Evolutionary conservation across 2,329 filamentous ascomycete genomes (phyloP), one percentile per base, ranked within the genome.

Genomic region (Exophiala xenobiotica): DNA sequence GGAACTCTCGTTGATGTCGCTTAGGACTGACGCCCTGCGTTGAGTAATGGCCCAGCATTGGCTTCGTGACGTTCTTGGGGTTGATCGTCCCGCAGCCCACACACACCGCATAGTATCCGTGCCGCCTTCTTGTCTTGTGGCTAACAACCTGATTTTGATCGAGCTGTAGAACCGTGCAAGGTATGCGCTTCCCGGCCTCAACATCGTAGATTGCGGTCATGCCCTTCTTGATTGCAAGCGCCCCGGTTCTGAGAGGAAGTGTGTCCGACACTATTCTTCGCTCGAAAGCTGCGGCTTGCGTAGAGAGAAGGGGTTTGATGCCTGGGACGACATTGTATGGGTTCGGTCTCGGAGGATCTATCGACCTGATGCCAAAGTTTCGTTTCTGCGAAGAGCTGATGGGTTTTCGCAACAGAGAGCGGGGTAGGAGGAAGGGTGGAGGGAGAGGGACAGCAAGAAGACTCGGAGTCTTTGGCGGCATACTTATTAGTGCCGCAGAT

Each of bases 41-140:
- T 54, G 92, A 88, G 72, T 87, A 97, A 74, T 96, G 93, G 0
- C 93, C 93, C 53, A 96, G 75, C 76, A 88, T 74, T 2, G 93
- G 87, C 64, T 87, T 82, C n/a, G 85, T 86, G 35, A 93, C 82
- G 68, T 95, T 96, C 56, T 76, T 78, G 19, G 87, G 74, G 54
- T 86, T 81, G 67, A 86, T 87, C 67, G 81, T 80, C 3, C 93
- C 93, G 41, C 81, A 76, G 16, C 93, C 93, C 38, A 99, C 74
- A 73, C 96, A 91, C 11, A 97, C 90, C 12, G 92, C 93, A 78
- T 82, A 96, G 75, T 99, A 99, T 16, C 93, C 93, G 69, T 97
- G 85, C 65, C 79, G 76, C 57, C 84, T 76, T 26, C 83, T 76
- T 57, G 89, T 93, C 79, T 96, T 96, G 73, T 88, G 86, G 53